Evolutionary conservation across 73 alveolate genomes (phyloP).

Genomic region (Breviolum minutum): DNA sequence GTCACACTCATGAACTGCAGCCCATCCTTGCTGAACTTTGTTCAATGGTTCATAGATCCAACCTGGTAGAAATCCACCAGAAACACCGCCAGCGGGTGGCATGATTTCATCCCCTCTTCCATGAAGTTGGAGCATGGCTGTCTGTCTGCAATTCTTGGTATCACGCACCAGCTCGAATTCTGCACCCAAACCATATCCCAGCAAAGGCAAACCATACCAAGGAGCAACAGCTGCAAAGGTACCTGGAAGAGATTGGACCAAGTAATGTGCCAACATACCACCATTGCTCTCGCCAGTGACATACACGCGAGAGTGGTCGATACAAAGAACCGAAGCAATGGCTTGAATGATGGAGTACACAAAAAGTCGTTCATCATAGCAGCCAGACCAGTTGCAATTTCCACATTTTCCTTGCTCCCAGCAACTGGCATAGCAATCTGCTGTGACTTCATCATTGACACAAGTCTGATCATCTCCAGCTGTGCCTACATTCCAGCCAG

Average conservation of each 20-base stretch:
- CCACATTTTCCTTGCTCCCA: constrained; percentile 93
- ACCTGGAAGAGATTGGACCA: constrained; percentile 82
- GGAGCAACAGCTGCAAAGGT: constrained; percentile 90
- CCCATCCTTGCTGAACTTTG: constrained; percentile 94
- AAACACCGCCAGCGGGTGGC: constrained; percentile 75
- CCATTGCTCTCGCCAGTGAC: constrained; percentile 93
- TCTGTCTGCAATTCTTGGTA: constrained; percentile 69
- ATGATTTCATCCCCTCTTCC: constrained; percentile 83
- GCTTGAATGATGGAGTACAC: constrained; percentile 71
- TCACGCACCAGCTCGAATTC: constrained; percentile 93
- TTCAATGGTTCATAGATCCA: constrained; percentile 93
- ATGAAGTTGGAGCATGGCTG: constrained; percentile 94
- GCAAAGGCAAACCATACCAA: constrained; percentile 87
- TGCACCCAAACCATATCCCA: constrained; percentile 90
- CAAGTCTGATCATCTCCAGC: constrained; percentile 94
- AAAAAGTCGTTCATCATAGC: constrained; percentile 83
- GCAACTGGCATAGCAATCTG: constrained; percentile 81
- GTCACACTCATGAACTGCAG: constrained; percentile 83
- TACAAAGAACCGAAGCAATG: constrained; percentile 63
- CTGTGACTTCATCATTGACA: constrained; percentile 69
- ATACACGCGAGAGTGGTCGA: constrained; percentile 63
- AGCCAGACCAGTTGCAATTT: constrained; percentile 85
- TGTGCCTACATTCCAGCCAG: constrained; percentile 94
- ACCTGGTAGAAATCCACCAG: constrained; percentile 85
- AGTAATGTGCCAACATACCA: constrained; percentile 84